Conservation (phyloP, 768 basidiomycete species). For the Goffeauzyma gilvescens region DNA sequence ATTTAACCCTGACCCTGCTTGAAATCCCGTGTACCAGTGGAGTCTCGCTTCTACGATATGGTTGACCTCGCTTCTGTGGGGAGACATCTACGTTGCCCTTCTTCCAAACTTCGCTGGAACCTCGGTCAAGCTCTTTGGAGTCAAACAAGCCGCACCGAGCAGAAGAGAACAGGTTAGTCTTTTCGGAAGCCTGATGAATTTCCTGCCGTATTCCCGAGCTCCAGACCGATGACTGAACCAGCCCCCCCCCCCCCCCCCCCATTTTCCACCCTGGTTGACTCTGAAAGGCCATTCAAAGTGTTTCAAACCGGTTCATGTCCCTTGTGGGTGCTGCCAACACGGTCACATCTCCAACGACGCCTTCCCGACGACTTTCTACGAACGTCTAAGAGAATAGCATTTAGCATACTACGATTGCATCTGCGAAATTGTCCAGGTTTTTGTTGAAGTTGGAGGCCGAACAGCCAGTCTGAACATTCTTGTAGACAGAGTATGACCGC, state of each 20-base stretch:
- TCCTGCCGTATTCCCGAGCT: not conserved
- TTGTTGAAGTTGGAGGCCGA: no score
- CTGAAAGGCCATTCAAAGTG: constrained; percentile 11
- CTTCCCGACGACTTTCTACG: no score
- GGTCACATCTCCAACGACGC: no score
- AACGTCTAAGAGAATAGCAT: no score
- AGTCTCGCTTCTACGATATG: constrained; percentile 77
- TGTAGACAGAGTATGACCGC: no score
- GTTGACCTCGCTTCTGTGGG: constrained; percentile 87
- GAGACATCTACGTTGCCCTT: constrained; percentile 77
- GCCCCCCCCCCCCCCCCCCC: no score
- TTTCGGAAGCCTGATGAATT: not conserved
- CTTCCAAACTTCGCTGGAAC: constrained; percentile 84
- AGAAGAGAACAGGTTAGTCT: constrained; percentile 9
- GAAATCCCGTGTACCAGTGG: constrained; percentile 43
- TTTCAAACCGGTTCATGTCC: constrained; percentile 9
- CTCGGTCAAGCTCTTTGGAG: constrained; percentile 70
- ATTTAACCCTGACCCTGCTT: not conserved
- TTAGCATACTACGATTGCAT: no score
- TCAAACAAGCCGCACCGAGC: constrained; percentile 47
- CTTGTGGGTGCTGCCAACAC: constrained; percentile 7
- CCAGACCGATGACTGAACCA: no score
- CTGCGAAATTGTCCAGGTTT: no score
- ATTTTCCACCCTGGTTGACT: not conserved
- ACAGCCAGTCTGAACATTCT: no score